Conservation (phyloP, 1,139 yeast species). For the Saccharomycopsis phalli region DNA sequence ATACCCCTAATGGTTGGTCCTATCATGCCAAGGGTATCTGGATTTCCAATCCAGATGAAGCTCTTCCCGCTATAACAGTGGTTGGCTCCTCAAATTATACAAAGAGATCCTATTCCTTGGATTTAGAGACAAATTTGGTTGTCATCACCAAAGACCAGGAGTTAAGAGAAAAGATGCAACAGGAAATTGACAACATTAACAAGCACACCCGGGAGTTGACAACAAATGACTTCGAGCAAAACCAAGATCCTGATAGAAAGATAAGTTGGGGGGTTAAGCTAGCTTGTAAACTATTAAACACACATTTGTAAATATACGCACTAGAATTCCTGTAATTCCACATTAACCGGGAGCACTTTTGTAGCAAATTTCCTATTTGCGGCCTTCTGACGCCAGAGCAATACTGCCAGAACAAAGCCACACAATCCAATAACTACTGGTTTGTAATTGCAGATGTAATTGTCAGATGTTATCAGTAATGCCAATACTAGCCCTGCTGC, state of each 20-base stretch:
- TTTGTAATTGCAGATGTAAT: not conserved
- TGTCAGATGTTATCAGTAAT: too few relatives aligned
- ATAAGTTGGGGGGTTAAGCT: conserved; percentile 52
- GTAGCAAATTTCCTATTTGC: not conserved
- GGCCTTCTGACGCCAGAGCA: conserved; percentile 2
- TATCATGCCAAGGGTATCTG: conserved; percentile 98
- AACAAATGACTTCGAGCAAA: conserved; percentile 48
- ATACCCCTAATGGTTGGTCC: conserved; percentile 84
- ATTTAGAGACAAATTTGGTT: conserved; percentile 80
- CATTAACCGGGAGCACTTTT: not conserved
- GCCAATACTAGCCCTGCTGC: too few relatives aligned
- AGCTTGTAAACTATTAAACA: conserved; percentile 59
- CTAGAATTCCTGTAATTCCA: not conserved
- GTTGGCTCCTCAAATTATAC: conserved; percentile 94
- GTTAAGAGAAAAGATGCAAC: conserved; percentile 47
- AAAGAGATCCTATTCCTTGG: conserved; percentile 77
- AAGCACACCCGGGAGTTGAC: conserved; percentile 42
- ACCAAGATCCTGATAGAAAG: conserved; percentile 45
- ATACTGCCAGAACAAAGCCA: not conserved
- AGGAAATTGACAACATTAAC: conserved; percentile 58
- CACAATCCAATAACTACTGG: not conserved
- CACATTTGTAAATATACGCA: conserved; percentile 38
- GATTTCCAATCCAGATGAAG: conserved; percentile 57
- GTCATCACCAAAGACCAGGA: conserved; percentile 60
- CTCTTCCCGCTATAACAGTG: conserved; percentile 61